Evolutionary conservation across 305 asterid species (phyloP), one percentile per base, ranked within the genome.

Genomic region (Fraxinus sp.): DNA sequence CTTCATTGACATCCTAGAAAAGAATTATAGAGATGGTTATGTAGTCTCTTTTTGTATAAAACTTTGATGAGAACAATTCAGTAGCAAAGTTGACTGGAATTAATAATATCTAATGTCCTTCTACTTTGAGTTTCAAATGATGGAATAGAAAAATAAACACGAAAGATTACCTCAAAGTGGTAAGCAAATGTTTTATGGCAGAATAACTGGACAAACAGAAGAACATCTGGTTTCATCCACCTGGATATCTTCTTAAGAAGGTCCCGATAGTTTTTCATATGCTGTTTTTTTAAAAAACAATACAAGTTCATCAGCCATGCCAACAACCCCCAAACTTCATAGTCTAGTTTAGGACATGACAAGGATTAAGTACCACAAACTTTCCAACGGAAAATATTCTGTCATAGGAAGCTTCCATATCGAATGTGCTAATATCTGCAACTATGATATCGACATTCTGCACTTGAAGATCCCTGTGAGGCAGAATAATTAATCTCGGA

Each of bases 161-260:
- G 14, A 55, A 71, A 20, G 77, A 78, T 76, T 91, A 92, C 98
- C 98, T 93, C 97, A 52, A 90, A 93, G 90, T 95, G 97, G 85
- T 93, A 95, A 22, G 98, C 97, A 84, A 95, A 93, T 85, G 91
- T 79, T 87, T 93, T 95, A 82, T 93, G 97, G 88, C 98, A 93
- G 86, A 94, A 94, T 85, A 92, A 57, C 39, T 93, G 97, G 68
- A 93, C 87, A 78, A 93, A 94, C 33, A 39, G 90, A 87, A 90
- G 93, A 78, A 92, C 75, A 32, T 92, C 97, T 73, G 90, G 79
- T 74, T 92, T 93, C 97, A 93, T 90, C 98, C 98, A 93, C 83
- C 77, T 85, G 76, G 98, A 91, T 70, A 95, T 88, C 93, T 95
- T 95, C 88, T 91, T 89, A 26, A 95, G 94, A 83, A 95, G 98